phyloP scores from a whole-genome alignment of 768 basidiomycete genomes.

The Tricholomella constricta region DNA sequence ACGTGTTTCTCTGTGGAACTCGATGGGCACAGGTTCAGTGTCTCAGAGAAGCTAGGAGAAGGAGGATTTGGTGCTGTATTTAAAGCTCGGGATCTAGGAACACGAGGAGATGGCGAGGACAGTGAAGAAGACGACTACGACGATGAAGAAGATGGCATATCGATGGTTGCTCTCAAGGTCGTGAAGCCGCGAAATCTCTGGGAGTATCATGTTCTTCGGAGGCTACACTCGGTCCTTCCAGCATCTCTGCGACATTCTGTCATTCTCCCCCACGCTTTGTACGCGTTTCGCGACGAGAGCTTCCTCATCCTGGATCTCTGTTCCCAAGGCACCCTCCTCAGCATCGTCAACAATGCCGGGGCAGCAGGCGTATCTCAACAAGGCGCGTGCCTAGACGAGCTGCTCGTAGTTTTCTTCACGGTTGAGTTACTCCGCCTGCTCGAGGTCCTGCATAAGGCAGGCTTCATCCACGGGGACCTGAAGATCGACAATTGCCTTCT shows the following conservation, averaged over 20 bases:
- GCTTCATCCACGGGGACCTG: slow-evolving; percentile 96
- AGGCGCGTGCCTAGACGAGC: slow-evolving; percentile 85
- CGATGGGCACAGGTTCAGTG: slow-evolving; percentile 63
- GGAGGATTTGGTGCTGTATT: slow-evolving; percentile 98
- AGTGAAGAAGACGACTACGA: slow-evolving; percentile 57
- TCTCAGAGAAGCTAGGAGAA: slow-evolving; percentile 90
- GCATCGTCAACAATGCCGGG: slow-evolving; percentile 85
- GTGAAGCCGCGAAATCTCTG: slow-evolving; percentile 87
- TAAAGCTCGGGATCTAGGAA: slow-evolving; percentile 64
- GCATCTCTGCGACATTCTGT: slow-evolving; percentile 62
- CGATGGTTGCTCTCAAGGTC: slow-evolving; percentile 85
- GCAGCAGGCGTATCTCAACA: slow-evolving; percentile 76
- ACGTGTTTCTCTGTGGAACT: slow-evolving; percentile 58
- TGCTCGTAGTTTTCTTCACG: slow-evolving; percentile 93
- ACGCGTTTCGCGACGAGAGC: slow-evolving; percentile 86
- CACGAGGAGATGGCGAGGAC: slow-evolving; percentile 50
- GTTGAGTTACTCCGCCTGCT: slow-evolving; percentile 84
- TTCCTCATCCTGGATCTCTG: slow-evolving; percentile 87
- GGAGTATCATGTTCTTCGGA: slow-evolving; percentile 88
- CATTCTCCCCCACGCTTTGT: slow-evolving; percentile 76
- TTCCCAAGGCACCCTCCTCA: slow-evolving; percentile 89
- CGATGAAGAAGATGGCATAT: slow-evolving; percentile 53
- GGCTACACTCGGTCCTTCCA: slow-evolving; percentile 72
- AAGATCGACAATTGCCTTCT: slow-evolving; percentile 99
- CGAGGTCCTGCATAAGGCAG: slow-evolving; percentile 76